Evolutionary conservation across 1,284 basidiomycete genomes (phyloP), one percentile per base, ranked within the genome.

Genomic region (Moesziomyces sp.): DNA sequence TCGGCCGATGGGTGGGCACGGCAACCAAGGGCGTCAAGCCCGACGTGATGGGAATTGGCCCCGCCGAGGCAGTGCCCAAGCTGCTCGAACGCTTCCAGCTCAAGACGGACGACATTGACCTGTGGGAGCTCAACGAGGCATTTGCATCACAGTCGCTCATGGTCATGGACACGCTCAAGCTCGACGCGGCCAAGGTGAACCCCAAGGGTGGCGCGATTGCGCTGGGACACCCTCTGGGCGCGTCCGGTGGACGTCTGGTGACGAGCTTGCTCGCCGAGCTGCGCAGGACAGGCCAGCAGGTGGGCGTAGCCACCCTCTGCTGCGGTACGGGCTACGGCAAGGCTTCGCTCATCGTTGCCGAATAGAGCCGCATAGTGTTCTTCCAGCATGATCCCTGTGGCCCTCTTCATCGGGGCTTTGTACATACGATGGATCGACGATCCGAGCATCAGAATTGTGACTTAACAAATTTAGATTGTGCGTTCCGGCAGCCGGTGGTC

Each of bases 81-180:
- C 65, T 83, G 42, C 64, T 83, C 13, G 44, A 80, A 43, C 74
- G 76, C 38, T 77, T 75, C 57, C 70, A 72, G 33, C 64, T 83
- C 49, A 62, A 48, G 38, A 64, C 67, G 16, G 56, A 69, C n/a
- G 79, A 83, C 24, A 53, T 83, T 9, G 81, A 81, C 50, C 62
- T 83, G n/a, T 83, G 71, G 69, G 82, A 83, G 63, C 53, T 83
- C 50, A 83, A 83, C 58, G 82, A 82, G 54, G 82, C 82, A 24
- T 83, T 83, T 52, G 82, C 82, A 11, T 80, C 78, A 28, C 81
- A 83, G 56, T 68, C 75, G 40, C 58, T 82, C 19, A 80, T 79
- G 81, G 74, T 72, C 30, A 73, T 79, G 54, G 80, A 79, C 44
- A 72, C 72, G 44, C 74, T 83, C 58, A 67, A 70, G 28, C 58